These are phyloP conservation scores for Lentinula edodes DNA, from an alignment of 768 basidiomycete species.

Conservation along the genomic window DNA sequence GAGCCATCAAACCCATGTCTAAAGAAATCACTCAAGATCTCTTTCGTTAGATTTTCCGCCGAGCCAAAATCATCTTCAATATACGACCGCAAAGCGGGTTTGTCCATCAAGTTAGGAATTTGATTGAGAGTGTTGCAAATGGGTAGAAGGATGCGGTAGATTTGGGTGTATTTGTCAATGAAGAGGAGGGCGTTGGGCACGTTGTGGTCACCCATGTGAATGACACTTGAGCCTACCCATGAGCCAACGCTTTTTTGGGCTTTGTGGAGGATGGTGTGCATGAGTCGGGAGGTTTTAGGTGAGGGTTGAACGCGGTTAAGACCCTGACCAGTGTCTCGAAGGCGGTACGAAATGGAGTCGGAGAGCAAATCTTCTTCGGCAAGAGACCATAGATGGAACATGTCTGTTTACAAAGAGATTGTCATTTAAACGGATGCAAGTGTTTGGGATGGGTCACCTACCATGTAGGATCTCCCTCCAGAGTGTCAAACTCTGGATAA, in stretches of 20 bases:
- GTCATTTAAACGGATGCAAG: not conserved
- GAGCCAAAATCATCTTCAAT: constrained; percentile 83
- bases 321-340: constrained; percentile 88
- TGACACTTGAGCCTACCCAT: constrained; percentile 84
- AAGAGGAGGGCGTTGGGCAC: constrained; percentile 84
- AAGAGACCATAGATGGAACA: constrained; percentile 84
- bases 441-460: constrained; percentile 20
- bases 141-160: constrained; percentile 84
- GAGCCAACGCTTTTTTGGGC: constrained; percentile 76
- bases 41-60: constrained; percentile 56
- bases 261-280: constrained; percentile 82
- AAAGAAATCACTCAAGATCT: constrained; percentile 82
- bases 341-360: constrained; percentile 66
- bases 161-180: constrained; percentile 91
- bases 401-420: constrained; percentile 42
- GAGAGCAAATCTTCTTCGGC: constrained; percentile 81
- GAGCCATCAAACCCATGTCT: constrained; percentile 86
- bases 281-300: constrained; percentile 86
- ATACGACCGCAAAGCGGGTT: constrained; percentile 68
- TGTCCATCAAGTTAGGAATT: constrained; percentile 59
- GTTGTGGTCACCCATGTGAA: constrained; percentile 87
- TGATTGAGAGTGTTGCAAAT: constrained; percentile 79
- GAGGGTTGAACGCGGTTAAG: constrained; percentile 83
- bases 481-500: constrained; percentile 78
- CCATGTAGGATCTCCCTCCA: constrained; percentile 87